These are phyloP conservation scores for Tetrahymena elliotti DNA, from an alignment of 73 alveolate species.

Conservation along the genomic window DNA sequence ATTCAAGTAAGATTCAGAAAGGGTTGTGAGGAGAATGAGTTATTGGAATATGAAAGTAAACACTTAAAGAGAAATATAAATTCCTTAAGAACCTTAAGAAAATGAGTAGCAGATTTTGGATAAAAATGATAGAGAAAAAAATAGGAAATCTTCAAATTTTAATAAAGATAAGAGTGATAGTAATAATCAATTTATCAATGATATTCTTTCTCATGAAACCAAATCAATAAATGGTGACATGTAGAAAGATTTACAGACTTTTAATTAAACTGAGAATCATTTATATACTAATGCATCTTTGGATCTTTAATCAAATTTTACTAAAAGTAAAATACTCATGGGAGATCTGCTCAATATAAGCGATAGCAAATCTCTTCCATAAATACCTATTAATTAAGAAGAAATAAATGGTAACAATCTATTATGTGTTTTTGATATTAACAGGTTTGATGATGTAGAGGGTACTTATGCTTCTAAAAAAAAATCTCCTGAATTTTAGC, in stretches of 20 bases:
- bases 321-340: background rate
- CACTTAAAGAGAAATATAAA: background rate
- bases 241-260: background rate
- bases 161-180: background rate
- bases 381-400: background rate
- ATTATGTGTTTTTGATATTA: background rate
- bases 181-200: background rate
- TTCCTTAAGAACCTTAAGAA: background rate
- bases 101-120: background rate
- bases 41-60: background rate
- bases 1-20: background rate
- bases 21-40: background rate
- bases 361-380: background rate
- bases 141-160: background rate
- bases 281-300: background rate
- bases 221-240: background rate
- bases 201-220: background rate
- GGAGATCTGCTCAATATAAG: background rate
- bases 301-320: background rate
- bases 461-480: background rate
- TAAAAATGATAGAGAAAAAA: background rate
- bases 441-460: background rate
- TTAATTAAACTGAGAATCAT: background rate
- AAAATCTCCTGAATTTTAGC: background rate
- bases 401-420: background rate